Evolutionary conservation across 805 yeast genomes (phyloP), one percentile per base, ranked within the genome.

Genomic region (Cyberlindnera maritima): DNA sequence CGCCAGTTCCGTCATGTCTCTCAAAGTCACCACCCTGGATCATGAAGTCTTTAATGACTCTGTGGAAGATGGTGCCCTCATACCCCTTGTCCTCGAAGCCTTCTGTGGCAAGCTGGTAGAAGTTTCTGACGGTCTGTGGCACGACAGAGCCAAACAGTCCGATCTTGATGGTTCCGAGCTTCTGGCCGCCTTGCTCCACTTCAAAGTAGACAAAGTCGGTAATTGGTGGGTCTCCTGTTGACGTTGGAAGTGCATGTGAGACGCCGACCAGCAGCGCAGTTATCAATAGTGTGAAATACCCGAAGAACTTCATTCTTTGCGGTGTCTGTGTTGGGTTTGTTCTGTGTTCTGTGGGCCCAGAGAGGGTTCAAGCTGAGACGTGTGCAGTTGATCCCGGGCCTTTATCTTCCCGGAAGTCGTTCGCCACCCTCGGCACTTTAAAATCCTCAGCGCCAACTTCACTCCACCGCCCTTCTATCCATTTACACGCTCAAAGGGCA

Each of bases 1-100:
- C 96, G 21, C 95, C 96, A 45, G 79, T 73, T 14, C 92, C 91
- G 55, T 75, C 72, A 34, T 66, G 67, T 21, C 74, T 76, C 54
- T 85, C 82, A 62, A 84, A 82, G 66, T 88, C 92, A 52, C 97
- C 97, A 48, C 96, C 96, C 69, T 88, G 96, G 56, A 90, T 76
- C 85, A 88, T 81, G 64, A 86, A 87, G 47, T 76, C 75, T 37
- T 79, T 74, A 52, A 86, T 83, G 42, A 89, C 80, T 50, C 91
- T 76, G 68, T 86, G 94, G 76, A 89, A 85, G 17, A 72, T 66
- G 5, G 88, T 77, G 51, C 75, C 76, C 56, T 73, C 70, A 71
- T 84, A 88, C 3, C 77, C 70, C 15, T 63, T 46, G 6, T 53
- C 59, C 29, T 69, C 55, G 3, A 39, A 21, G 17, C 49, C 48